Conservation (phyloP, 2,329 filamentous ascomycete species). For the Colletotrichum navitas region DNA sequence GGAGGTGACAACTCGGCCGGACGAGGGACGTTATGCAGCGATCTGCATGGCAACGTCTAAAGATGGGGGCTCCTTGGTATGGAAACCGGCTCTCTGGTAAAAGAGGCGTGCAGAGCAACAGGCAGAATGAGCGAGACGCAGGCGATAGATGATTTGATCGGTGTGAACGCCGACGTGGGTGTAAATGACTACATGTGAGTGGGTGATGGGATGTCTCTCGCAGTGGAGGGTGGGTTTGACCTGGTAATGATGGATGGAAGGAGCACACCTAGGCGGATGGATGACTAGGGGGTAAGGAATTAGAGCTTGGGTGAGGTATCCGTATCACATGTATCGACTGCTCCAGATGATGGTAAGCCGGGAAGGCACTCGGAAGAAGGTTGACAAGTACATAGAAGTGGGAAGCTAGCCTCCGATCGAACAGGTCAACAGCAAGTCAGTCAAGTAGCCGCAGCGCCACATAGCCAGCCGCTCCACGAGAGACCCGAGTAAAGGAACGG, state of each 20-base stretch:
- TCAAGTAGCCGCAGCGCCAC: constrained; percentile 7
- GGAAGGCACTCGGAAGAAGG: not conserved
- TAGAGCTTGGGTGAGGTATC: constrained; percentile 27
- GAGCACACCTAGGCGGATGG: not conserved
- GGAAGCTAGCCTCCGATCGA: constrained; percentile 2
- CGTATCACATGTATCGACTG: constrained; percentile 29
- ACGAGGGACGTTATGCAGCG: constrained; percentile 40
- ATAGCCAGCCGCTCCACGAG: constrained; percentile 19
- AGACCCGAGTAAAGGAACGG: constrained; percentile 5
- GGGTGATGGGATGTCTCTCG: constrained; percentile 32
- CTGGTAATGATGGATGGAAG: constrained; percentile 35
- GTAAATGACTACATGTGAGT: constrained; percentile 24
- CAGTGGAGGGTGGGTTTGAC: constrained; percentile 39
- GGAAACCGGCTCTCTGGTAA: constrained; percentile 37
- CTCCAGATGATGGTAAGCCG: not conserved
- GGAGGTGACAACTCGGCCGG: constrained; percentile 30
- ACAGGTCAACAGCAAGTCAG: constrained; percentile 22
- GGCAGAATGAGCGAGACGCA: constrained; percentile 36
- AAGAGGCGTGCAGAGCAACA: constrained; percentile 26
- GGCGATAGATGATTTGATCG: constrained; percentile 36
- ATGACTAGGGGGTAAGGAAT: constrained; percentile 25
- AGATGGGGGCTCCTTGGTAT: constrained; percentile 34
- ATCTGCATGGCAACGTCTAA: constrained; percentile 35
- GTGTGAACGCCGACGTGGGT: constrained; percentile 35
- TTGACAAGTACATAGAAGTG: not conserved